Evolutionary conservation across 305 asterid species (phyloP), one percentile per base, ranked within the genome.

Genomic region (Galium porrigens): DNA sequence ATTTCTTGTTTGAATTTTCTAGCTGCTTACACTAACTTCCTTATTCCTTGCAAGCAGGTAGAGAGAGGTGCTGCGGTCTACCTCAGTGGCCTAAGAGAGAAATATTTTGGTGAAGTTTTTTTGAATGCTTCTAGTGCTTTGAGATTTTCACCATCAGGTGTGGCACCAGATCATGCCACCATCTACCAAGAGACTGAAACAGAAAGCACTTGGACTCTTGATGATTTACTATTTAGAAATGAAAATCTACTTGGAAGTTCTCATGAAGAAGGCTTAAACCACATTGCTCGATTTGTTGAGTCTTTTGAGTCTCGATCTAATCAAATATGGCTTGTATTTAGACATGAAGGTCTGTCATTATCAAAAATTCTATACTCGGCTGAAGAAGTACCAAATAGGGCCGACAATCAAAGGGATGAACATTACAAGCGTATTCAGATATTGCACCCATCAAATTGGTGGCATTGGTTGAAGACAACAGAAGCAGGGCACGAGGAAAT

Each of bases 291-390:
- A 89, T 92, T 86, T 72, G 79, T 92, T 46, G 99, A 92, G 80
- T 92, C 95, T 41, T 92, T 92, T 62, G 99, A 92, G 80, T 89
- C 99, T 65, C 85, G 73, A 68, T 82, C 95, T 48, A 89, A 86
- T 80, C 95, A 92, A 72, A 92, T 92, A 72, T 92, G 99, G 99
- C 99, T 89, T 61, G 96, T 92, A 53, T 92, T 89, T 78, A 90
- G 57, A 56, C 96, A 92, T 81, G 99, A 92, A 84, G 99, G 99
- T 34, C 66, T 78, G 58, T 92, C 99, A 78, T 75, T 92, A 78
- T 87, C 97, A 66, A 92, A 92, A 76, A 79, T 89, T 75, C 83
- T 92, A 39, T 89, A 92, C 67, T 83, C 96, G 53, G 94, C 97
- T 77, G 96, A 86, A 78, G 97, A 87, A 75, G 80, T 87, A 72